Evolutionary conservation across 495 filamentous ascomycete genomes (phyloP).

Genomic region (Xylaria sp.): DNA sequence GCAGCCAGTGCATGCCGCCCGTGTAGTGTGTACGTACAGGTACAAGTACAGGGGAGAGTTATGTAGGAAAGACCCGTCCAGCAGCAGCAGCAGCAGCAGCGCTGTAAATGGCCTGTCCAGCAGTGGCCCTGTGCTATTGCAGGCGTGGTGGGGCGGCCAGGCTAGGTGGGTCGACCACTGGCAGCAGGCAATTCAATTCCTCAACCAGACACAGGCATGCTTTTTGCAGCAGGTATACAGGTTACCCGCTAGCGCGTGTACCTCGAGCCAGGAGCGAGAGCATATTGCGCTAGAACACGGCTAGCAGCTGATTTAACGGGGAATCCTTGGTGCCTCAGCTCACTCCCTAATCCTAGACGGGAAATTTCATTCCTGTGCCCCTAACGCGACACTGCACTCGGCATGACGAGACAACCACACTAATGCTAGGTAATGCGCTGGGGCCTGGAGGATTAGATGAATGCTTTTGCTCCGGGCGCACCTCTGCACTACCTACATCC

Average conservation of each 20-base stretch:
- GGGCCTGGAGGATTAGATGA: constrained; percentile 1
- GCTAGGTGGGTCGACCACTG: constrained; percentile 5
- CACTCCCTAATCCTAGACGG: constrained; percentile 10
- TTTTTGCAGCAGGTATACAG: background rate
- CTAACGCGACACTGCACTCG: constrained; percentile 15
- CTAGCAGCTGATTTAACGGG: constrained; percentile 17
- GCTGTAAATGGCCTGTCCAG: background rate
- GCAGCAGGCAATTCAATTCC: background rate
- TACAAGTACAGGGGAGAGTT: too few species aligned
- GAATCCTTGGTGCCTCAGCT: constrained; percentile 23
- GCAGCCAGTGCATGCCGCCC: background rate
- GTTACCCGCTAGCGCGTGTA: background rate
- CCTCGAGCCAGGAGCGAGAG: background rate
- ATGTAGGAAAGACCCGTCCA: background rate
- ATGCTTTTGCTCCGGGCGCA: background rate
- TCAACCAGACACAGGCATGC: background rate
- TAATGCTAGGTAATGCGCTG: constrained; percentile 8
- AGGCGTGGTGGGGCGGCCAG: constrained; percentile 3
- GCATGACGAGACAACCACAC: constrained; percentile 2
- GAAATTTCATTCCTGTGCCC: constrained; percentile 13
- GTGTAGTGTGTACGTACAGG: background rate
- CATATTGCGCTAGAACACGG: background rate
- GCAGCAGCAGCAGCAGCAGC: too few species aligned
- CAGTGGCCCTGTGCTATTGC: constrained; percentile 6
- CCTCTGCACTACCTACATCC: background rate